These are phyloP conservation scores for Saccharum hybrid DNA, from an alignment of 202 grass and related monocot genomes.

Conservation along the genomic window DNA sequence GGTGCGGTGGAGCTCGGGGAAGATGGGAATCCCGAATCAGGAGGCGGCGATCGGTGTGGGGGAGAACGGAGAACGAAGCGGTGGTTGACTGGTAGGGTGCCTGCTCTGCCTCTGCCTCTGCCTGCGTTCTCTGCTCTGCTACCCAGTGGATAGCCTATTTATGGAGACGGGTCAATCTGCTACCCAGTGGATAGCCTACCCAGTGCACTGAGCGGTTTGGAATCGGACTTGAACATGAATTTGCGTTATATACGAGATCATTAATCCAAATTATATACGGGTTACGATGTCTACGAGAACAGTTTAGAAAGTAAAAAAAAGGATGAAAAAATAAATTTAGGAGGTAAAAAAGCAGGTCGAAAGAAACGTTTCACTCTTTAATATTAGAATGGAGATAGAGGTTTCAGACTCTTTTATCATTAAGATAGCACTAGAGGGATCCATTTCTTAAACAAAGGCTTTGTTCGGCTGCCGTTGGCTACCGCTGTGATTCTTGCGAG, in stretches of 20 bases:
- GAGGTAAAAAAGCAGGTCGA: no score
- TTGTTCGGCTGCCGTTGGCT: no score
- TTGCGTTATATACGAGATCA: background rate
- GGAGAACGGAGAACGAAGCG: constrained; percentile 20
- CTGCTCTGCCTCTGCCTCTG: no score
- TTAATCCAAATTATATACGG: background rate
- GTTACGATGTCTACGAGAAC: background rate
- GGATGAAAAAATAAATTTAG: no score
- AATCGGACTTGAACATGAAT: no score
- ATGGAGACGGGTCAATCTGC: background rate
- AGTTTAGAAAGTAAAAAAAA: background rate
- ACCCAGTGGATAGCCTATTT: constrained; percentile 2
- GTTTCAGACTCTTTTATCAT: background rate
- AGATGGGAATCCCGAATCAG: constrained; percentile 22
- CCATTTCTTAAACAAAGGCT: background rate
- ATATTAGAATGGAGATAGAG: no score
- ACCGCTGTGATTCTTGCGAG: no score
- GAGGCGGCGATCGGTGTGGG: background rate
- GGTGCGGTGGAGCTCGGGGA: constrained; percentile 29
- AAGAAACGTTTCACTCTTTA: no score
- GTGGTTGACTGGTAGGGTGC: constrained; percentile 21
- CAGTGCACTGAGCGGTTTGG: no score
- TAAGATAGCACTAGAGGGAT: background rate
- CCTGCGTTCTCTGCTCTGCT: background rate
- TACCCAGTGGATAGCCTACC: no score